Base-by-base conservation (phyloP, 2,329 filamentous ascomycete genomes). In the Thermoascus crustaceus region DNA sequence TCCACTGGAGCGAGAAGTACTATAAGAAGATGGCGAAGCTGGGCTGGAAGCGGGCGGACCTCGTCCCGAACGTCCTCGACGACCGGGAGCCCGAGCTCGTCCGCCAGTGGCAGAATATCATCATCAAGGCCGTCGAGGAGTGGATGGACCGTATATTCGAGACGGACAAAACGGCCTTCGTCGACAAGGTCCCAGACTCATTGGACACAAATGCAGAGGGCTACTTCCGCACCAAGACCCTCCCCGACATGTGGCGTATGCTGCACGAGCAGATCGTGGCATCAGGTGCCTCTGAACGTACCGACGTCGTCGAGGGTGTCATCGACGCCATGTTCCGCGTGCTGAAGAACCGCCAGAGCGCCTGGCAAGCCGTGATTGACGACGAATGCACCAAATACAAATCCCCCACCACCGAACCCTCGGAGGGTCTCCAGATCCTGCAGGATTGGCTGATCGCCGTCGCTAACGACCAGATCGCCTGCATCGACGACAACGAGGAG, bases 381-480 rank as follows among this genome's bases (percentile, higher is more conserved):
- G 81, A 88, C 11, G 91, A 98, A 64, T 80, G 80, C 13, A 67
- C 69, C 32, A 82, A 79, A 50, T 94, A 86, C 60, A 81, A 82
- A 58, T 48, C 55, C 39, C 49, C 64, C 41, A 50, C 64, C 39
- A 54, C 60, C 9, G 66, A 69, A 11, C 60, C 65, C 42, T 53
- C 57, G 52, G 86, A 94, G 57, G 77, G 82, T 3, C 68, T 94
- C 18, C 85, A 94, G 57, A 60, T 71, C 13, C 58, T 80, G 27
- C 76, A 80, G 54, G 91, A 98, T 65, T 98, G 89, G 87, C 80
- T 98, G 37, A 80, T 98, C 35, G 88, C 91, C 30, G 86, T 93
- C 38, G 91, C 93, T 48, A 98, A 98, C 65, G 91, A 98, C 64
- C 91, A 98, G 61, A 96, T 98, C 57, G 88, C 88, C 38, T 95